Evolutionary conservation across 2,329 filamentous ascomycete species (phyloP).

Genomic region (Helotiales sp.): DNA sequence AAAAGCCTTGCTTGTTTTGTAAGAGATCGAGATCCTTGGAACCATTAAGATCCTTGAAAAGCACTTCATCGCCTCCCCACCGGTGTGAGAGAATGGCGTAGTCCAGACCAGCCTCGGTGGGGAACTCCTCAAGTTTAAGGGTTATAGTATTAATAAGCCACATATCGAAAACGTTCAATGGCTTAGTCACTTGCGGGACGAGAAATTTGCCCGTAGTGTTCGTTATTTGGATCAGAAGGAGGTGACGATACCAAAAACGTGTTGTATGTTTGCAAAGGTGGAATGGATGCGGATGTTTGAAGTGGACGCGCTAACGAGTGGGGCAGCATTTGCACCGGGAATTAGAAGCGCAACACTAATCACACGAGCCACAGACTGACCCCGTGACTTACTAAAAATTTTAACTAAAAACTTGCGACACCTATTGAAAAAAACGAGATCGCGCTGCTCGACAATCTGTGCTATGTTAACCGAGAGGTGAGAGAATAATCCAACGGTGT

Average conservation of each 20-base stretch:
- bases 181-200: not conserved
- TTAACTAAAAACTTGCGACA: too few species aligned
- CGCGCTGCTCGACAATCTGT: too few species aligned
- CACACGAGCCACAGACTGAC: not conserved
- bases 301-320: not conserved
- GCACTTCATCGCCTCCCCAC: conserved; percentile 42
- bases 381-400: too few species aligned
- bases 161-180: conserved; percentile 12
- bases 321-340: not conserved
- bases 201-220: not conserved
- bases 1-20: not conserved
- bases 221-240: not conserved
- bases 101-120: conserved; percentile 26
- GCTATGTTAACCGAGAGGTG: too few species aligned
- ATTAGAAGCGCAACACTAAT: not conserved
- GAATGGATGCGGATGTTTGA: not conserved
- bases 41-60: conserved; percentile 35
- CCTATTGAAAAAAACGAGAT: too few species aligned
- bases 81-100: conserved; percentile 45
- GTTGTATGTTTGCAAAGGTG: not conserved
- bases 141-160: conserved; percentile 25
- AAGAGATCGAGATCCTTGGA: conserved; percentile 33
- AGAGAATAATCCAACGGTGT: too few species aligned
- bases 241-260: not conserved
- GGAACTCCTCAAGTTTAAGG: conserved; percentile 22